Base-by-base conservation (phyloP, 192 early-diverging fungal genomes). In the Coemansia sp. region DNA sequence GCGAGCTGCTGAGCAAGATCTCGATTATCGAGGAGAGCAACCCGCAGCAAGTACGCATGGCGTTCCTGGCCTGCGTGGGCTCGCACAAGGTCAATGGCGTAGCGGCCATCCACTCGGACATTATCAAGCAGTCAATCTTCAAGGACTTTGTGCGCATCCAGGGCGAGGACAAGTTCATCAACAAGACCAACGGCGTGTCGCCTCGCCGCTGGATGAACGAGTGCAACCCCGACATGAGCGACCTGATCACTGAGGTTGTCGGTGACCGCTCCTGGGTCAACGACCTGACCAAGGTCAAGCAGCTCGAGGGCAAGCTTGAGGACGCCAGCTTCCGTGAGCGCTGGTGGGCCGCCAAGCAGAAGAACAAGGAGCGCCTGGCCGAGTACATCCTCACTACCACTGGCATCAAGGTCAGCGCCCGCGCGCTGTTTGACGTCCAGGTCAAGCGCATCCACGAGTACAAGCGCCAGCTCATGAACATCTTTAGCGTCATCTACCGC, bases 401-500 rank as follows among this genome's bases (percentile, higher is more conserved):
- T 34, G 85, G 80, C 32, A 83, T 97, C 50, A 71, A 82, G 15
- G 92, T 98, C 35, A 87, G 82, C 66, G 83, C 95, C 27, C 83
- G 95, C 56, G 91, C 95, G 3, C 77, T 98, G 63, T 99, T 99
- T 81, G 97, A 99, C 76, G 86, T 97, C 56, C 95, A 95, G 75
- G 94, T 94, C 70, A 98, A 97, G 84, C 91, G 97, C 81, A 91
- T 98, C 65, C 97, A 99, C 76, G 97, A 98, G 83, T 99, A 98
- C 83, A 98, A 99, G 84, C 90, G 97, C 62, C 97, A 99, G 85
- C 94, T 94, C 75, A 93, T 99, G 91, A 99, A 99, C 81, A 96
- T 99, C 60, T 75, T 98, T 18, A 82, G 85, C 53, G 95, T 98
- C 37, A 98, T 99, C 70, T 86, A 98, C 77, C 92, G 93, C 60